A percentile compares a stretch with the other conserved stretches of the same genome.
Conservation (phyloP, 164 flowering plant genomes). For the Magnolia sinica region DNA sequence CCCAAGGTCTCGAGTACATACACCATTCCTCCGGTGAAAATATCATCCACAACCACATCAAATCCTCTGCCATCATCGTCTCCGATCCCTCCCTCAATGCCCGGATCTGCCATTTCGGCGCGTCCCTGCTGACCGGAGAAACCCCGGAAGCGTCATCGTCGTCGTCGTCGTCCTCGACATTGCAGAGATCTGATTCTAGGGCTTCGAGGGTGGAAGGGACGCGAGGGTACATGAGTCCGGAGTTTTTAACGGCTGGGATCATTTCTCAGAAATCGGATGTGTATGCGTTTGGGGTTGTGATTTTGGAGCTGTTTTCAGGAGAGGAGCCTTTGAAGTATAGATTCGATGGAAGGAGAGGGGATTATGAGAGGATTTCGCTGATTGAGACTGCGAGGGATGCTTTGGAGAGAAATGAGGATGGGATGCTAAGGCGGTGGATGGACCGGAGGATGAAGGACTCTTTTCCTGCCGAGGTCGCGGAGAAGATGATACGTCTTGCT, state of each 20-base stretch:
- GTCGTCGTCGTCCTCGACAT: not conserved
- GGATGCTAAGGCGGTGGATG: conserved; percentile 63
- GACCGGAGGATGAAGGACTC: conserved; percentile 65
- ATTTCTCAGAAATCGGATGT: conserved; percentile 68
- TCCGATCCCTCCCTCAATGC: conserved; percentile 57
- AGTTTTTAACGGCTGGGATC: conserved; percentile 43
- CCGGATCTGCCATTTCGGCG: conserved; percentile 78
- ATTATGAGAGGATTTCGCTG: conserved; percentile 35
- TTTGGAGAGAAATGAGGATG: conserved; percentile 21
- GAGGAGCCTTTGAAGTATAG: conserved; percentile 59
- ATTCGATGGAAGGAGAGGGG: conserved; percentile 33
- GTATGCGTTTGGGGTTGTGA: conserved; percentile 73
- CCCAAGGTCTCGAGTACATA: conserved; percentile 81
- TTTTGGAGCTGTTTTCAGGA: conserved; percentile 68
- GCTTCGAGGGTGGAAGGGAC: conserved; percentile 45
- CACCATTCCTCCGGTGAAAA: conserved; percentile 52
- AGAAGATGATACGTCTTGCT: conserved; percentile 51
- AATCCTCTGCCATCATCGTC: conserved; percentile 57
- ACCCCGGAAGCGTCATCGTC: not conserved
- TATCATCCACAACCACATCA: conserved; percentile 67
- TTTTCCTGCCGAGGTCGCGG: conserved; percentile 65
- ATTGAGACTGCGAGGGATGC: conserved; percentile 53
- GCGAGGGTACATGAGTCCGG: conserved; percentile 83
- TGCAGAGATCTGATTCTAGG: conserved; percentile 13
- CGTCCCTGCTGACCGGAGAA: conserved; percentile 75